phyloP scores from a whole-genome alignment of 352 stramenopile genomes.

The Pythium myriotylum region DNA sequence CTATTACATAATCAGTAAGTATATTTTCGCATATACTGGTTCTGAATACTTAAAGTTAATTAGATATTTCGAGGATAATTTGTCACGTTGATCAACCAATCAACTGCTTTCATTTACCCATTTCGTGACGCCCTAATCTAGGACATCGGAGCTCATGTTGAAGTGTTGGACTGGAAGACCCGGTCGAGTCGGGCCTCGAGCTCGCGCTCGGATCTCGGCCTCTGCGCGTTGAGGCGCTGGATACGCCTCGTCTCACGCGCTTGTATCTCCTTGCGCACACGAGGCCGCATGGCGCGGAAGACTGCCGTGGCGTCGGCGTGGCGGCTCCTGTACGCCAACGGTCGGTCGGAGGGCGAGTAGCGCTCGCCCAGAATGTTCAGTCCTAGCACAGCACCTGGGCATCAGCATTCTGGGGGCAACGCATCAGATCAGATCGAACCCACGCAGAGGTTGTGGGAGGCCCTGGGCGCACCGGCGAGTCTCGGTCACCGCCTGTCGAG shows the following conservation, averaged over 20 bases:
- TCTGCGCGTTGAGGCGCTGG: conserved; percentile 26
- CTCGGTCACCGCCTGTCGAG: conserved; percentile 27
- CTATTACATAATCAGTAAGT: no score
- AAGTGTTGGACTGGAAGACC: conserved; percentile 14
- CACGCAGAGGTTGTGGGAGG: conserved; percentile 30
- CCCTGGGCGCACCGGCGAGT: conserved; percentile 24
- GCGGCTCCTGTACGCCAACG: conserved; percentile 19
- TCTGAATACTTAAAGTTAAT: no score
- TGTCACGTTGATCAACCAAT: no score
- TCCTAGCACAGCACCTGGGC: conserved; percentile 7
- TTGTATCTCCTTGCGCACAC: conserved; percentile 21
- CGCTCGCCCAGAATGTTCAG: conserved; percentile 33
- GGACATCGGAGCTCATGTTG: conserved; percentile 20
- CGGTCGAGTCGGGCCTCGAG: conserved; percentile 18
- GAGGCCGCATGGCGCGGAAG: conserved; percentile 28
- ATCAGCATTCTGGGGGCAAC: neutral
- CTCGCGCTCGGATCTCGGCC: conserved; percentile 11
- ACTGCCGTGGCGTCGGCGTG: conserved; percentile 9
- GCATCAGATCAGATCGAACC: no score
- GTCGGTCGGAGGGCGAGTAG: conserved; percentile 21
- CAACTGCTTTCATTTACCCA: no score
- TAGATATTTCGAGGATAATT: no score
- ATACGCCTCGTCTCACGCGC: conserved; percentile 30
- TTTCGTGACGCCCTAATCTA: neutral
- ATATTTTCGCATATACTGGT: no score